Conservation (phyloP, 345 rosid genomes). For the Eutrema heterophyllum region DNA sequence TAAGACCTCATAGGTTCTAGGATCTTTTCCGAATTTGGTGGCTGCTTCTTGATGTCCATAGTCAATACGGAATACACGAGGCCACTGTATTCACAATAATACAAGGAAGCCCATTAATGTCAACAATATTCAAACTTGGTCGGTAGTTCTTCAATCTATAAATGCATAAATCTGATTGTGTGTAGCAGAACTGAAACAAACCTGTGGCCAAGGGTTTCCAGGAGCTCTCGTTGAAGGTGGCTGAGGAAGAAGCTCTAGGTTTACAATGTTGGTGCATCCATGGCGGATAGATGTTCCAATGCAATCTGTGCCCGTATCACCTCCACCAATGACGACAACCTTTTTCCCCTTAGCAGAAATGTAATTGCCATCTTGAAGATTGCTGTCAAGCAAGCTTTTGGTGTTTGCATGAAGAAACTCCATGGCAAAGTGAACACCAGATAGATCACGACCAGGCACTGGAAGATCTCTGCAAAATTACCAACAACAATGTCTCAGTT, state of each 20-base stretch:
- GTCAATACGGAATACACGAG: conserved; percentile 85
- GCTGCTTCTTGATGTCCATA: conserved; percentile 97
- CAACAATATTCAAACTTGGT: neutral
- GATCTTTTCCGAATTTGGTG: conserved; percentile 84
- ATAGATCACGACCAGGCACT: conserved; percentile 78
- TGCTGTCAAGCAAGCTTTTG: conserved; percentile 95
- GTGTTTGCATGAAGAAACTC: conserved; percentile 95
- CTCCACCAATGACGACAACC: conserved; percentile 97
- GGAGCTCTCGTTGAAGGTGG: conserved; percentile 86
- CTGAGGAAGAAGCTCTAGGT: conserved; percentile 92
- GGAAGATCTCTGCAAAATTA: conserved; percentile 88
- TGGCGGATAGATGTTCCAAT: conserved; percentile 97
- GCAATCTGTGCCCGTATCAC: conserved; percentile 99
- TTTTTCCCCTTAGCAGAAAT: conserved; percentile 91
- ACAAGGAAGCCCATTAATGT: neutral
- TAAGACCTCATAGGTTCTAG: conserved; percentile 84
- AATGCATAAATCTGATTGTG: neutral
- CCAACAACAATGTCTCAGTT: neutral
- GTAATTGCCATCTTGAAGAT: conserved; percentile 71
- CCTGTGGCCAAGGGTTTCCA: conserved; percentile 99
- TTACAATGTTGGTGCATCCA: conserved; percentile 69
- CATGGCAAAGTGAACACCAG: conserved; percentile 98
- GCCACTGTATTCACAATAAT: conserved; percentile 63
- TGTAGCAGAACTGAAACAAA: conserved; percentile 13
- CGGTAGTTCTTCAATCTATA: neutral